A percentile compares a stretch with the other conserved stretches of the same genome.
phyloP scores from a whole-genome alignment of 139 green algal genomes.

The Trebouxia sp. region DNA sequence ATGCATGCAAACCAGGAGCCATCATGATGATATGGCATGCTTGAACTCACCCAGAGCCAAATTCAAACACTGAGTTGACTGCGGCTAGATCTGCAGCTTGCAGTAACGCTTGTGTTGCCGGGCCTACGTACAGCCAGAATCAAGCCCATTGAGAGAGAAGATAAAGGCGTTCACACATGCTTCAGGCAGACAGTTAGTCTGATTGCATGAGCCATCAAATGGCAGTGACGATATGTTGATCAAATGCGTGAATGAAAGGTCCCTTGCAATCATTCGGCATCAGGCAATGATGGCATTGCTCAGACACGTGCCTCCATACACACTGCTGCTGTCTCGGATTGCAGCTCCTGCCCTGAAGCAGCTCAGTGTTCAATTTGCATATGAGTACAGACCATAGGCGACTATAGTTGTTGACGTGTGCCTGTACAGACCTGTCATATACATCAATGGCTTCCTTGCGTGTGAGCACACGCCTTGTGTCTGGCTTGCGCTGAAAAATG shows the following conservation, averaged over 20 bases:
- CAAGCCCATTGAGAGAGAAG: too few relatives aligned
- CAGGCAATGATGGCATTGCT: too few relatives aligned
- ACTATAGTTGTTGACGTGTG: too few relatives aligned
- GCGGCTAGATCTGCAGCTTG: not conserved
- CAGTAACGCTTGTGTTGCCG: slow-evolving; percentile 13
- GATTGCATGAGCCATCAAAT: not conserved
- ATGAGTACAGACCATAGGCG: too few relatives aligned
- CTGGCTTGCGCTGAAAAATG: not conserved
- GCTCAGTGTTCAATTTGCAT: too few relatives aligned
- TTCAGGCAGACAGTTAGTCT: not conserved
- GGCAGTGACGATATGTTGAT: not conserved
- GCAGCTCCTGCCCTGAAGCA: slow-evolving; percentile 13
- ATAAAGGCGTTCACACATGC: too few relatives aligned
- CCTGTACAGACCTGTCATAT: slow-evolving; percentile 3
- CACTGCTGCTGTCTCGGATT: slow-evolving; percentile 2
- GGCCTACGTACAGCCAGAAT: not conserved
- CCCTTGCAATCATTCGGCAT: too few relatives aligned
- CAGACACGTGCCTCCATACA: not conserved
- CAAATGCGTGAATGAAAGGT: too few relatives aligned
- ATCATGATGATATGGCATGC: not conserved
- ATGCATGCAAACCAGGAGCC: not conserved
- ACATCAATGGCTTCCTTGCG: not conserved
- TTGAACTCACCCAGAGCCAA: slow-evolving; percentile 8
- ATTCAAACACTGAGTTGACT: slow-evolving; percentile 5
- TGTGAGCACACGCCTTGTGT: not conserved